A percentile compares a stretch with the other conserved stretches of the same genome.
phyloP scores from a whole-genome alignment of 1,139 yeast species.

The Suhomyces coccinellae region DNA sequence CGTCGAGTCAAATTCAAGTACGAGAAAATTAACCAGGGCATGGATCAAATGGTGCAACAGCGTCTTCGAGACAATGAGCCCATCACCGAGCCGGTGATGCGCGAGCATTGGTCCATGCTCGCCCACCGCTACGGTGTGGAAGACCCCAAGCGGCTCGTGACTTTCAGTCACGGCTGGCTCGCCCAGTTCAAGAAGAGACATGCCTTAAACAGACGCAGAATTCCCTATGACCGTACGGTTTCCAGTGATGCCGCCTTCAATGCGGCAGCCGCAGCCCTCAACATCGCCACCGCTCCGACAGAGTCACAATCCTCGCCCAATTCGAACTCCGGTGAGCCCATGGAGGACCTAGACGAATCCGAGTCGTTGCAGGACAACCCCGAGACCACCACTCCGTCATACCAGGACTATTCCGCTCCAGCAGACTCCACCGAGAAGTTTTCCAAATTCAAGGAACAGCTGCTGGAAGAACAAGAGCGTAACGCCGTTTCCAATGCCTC shows the following conservation, averaged over 20 bases:
- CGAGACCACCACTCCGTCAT: slow-evolving; percentile 13
- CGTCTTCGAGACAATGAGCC: slow-evolving; percentile 46
- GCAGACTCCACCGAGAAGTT: neutral
- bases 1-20: slow-evolving; percentile 55
- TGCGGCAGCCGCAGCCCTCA: slow-evolving; percentile 6
- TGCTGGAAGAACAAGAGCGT: neutral
- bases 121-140: slow-evolving; percentile 60
- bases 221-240: slow-evolving; percentile 22
- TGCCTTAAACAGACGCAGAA: slow-evolving; percentile 46
- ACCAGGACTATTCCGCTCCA: slow-evolving; percentile 8
- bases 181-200: slow-evolving; percentile 60
- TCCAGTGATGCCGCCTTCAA: neutral
- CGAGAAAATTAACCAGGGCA: slow-evolving; percentile 56
- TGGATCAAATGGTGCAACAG: slow-evolving; percentile 53
- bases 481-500: neutral
- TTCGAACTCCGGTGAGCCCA: too few species aligned
- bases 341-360: neutral
- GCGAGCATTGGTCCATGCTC: slow-evolving; percentile 57
- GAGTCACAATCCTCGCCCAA: slow-evolving; percentile 5
- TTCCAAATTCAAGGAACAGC: slow-evolving; percentile 1
- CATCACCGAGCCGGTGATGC: slow-evolving; percentile 53
- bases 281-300: slow-evolving; percentile 1
- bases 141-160: slow-evolving; percentile 55
- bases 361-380: slow-evolving; percentile 5
- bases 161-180: slow-evolving; percentile 63